Evolutionary conservation across 768 basidiomycete genomes (phyloP).

Genomic region (Rhodotorula graminis): DNA sequence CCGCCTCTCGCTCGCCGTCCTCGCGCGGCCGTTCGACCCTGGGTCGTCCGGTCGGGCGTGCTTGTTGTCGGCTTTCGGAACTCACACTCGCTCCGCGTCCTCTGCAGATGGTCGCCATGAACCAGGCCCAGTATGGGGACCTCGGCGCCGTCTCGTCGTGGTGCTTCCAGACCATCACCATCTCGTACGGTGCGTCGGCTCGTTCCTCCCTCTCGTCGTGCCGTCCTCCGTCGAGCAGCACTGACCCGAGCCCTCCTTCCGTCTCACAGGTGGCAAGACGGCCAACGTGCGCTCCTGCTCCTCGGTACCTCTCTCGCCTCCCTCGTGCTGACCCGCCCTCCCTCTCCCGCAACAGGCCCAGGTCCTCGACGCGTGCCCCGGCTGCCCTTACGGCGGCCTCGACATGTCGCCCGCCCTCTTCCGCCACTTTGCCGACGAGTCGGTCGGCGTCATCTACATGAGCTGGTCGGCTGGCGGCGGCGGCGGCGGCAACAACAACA

Average conservation of each 20-base stretch:
- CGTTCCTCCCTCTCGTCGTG: too few relatives aligned
- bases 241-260: neutral
- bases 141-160: conserved; percentile 29
- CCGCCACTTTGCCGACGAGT: conserved; percentile 47
- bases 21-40: neutral
- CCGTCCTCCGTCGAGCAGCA: too few relatives aligned
- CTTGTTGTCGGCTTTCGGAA: too few relatives aligned
- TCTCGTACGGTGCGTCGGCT: conserved; percentile 46
- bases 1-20: neutral
- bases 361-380: conserved; percentile 49
- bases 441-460: conserved; percentile 49
- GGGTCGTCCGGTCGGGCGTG: too few relatives aligned
- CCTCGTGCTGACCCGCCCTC: neutral
- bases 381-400: conserved; percentile 51
- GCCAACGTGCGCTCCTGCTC: neutral
- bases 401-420: conserved; percentile 56
- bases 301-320: neutral
- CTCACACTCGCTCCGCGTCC: neutral
- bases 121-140: conserved; percentile 37
- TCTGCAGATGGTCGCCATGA: conserved; percentile 35
- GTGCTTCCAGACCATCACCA: conserved; percentile 53
- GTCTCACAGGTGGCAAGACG: conserved; percentile 24
- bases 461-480: conserved; percentile 49
- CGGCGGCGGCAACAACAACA: neutral
- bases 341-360: conserved; percentile 43